phyloP scores from a whole-genome alignment of 2,329 filamentous ascomycete species.

The Sphaerulina populicola region DNA sequence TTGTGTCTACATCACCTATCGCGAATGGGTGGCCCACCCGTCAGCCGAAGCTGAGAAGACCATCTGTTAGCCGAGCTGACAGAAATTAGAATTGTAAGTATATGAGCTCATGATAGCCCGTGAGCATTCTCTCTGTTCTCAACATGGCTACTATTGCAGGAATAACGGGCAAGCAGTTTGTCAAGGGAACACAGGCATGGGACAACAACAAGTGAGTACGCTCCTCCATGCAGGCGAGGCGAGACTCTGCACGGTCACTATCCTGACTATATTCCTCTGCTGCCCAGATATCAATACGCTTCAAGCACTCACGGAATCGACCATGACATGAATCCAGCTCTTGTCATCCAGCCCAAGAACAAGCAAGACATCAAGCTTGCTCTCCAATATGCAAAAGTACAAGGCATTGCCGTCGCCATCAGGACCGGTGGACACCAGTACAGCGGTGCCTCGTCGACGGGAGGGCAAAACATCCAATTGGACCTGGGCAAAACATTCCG shows the following conservation, averaged over 20 bases:
- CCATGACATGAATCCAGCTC: conserved; percentile 31
- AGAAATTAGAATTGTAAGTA: too few species aligned
- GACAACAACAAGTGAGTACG: conserved; percentile 1
- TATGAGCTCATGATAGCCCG: too few species aligned
- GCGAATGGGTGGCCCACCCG: too few species aligned
- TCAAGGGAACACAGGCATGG: conserved; percentile 5
- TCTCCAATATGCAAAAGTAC: conserved; percentile 37
- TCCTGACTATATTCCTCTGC: not conserved
- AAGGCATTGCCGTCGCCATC: conserved; percentile 40
- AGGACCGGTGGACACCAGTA: conserved; percentile 46
- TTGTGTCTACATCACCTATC: too few species aligned
- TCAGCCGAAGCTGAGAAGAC: too few species aligned
- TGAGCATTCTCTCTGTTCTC: too few species aligned
- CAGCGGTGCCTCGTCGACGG: conserved; percentile 43
- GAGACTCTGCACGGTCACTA: not conserved
- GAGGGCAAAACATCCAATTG: conserved; percentile 41
- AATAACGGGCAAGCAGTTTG: not conserved
- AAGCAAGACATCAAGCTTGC: conserved; percentile 39
- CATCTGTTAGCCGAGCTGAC: too few species aligned
- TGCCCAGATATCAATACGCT: conserved; percentile 8
- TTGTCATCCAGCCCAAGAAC: conserved; percentile 40
- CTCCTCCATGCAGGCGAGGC: not conserved
- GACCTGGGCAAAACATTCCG: conserved; percentile 38
- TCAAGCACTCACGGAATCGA: conserved; percentile 4
- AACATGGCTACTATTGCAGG: conserved; percentile 5